Evolutionary conservation across 2,329 filamentous ascomycete genomes (phyloP).

Genomic region (Colletotrichum nymphaeae): DNA sequence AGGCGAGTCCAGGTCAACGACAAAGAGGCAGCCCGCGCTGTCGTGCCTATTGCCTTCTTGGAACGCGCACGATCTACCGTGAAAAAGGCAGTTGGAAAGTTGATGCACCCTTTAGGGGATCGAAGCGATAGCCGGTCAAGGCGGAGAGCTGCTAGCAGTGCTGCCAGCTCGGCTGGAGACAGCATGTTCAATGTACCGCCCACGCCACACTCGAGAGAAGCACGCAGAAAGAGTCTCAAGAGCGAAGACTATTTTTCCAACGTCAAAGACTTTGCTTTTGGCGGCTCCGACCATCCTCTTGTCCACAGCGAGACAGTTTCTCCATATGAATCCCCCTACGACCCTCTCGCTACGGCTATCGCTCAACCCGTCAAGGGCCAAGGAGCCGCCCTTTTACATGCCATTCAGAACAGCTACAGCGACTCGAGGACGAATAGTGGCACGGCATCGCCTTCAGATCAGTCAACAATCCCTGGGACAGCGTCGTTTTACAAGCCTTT

Average conservation of each 20-base stretch:
- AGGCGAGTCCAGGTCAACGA: constrained; percentile 93
- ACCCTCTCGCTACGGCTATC: constrained; percentile 51
- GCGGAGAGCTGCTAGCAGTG: constrained; percentile 70
- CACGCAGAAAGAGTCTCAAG: constrained; percentile 65
- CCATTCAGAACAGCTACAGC: not conserved
- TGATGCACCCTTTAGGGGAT: constrained; percentile 69
- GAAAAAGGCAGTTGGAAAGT: constrained; percentile 73
- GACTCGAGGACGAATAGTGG: constrained; percentile 22
- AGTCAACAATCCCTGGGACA: constrained; percentile 29
- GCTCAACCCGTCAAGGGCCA: constrained; percentile 16
- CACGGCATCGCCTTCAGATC: constrained; percentile 31
- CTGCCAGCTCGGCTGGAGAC: constrained; percentile 72
- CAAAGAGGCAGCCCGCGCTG: constrained; percentile 88
- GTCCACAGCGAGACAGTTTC: constrained; percentile 80
- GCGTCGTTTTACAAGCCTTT: constrained; percentile 40
- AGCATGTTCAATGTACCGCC: constrained; percentile 59
- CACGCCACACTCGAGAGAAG: constrained; percentile 63
- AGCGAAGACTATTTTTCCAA: constrained; percentile 65
- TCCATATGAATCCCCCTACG: constrained; percentile 64
- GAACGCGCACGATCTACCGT: constrained; percentile 86
- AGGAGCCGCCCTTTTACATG: constrained; percentile 17
- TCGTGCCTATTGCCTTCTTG: constrained; percentile 88
- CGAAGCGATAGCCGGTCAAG: constrained; percentile 66
- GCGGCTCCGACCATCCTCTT: constrained; percentile 72
- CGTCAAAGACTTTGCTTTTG: constrained; percentile 48